These are phyloP conservation scores for Sonneratia caseolaris DNA, from an alignment of 345 rosid species.

Conservation along the genomic window DNA sequence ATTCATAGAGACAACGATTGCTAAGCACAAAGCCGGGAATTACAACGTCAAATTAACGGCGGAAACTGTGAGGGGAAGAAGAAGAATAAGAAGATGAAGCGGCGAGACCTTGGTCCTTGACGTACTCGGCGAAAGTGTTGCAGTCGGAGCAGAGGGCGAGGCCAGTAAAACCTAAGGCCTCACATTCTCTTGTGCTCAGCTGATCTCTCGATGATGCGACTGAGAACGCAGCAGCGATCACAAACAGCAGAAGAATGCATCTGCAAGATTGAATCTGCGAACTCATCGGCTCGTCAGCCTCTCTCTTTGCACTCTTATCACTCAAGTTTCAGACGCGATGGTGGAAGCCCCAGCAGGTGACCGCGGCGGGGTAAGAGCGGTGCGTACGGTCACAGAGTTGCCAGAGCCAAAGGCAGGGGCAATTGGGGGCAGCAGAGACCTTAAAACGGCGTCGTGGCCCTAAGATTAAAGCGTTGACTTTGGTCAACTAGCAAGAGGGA, in stretches of 20 bases:
- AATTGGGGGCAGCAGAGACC: too few relatives aligned
- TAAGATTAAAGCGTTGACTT: too few relatives aligned
- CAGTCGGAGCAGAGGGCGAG: conserved; percentile 98
- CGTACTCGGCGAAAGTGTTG: conserved; percentile 70
- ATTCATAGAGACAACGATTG: not conserved
- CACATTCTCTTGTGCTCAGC: conserved; percentile 62
- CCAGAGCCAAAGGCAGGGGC: too few relatives aligned
- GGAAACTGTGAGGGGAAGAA: not conserved
- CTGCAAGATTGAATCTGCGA: not conserved
- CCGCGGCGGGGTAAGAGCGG: too few relatives aligned
- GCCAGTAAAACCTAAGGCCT: conserved; percentile 87
- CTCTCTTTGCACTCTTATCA: not conserved
- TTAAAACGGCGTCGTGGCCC: too few relatives aligned
- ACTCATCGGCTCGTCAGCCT: conserved; percentile 6
- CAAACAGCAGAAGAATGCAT: not conserved
- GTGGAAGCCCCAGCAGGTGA: too few relatives aligned
- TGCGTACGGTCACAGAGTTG: too few relatives aligned
- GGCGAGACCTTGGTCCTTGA: conserved; percentile 70
- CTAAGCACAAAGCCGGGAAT: not conserved
- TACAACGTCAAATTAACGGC: not conserved
- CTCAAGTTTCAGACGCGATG: not conserved
- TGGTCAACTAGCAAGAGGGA: too few relatives aligned
- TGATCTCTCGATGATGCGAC: conserved; percentile 39
- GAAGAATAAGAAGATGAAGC: not conserved
- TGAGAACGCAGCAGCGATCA: conserved; percentile 1